phyloP scores from a whole-genome alignment of 192 early-diverging fungal genomes.

The Coemansia sp. region DNA sequence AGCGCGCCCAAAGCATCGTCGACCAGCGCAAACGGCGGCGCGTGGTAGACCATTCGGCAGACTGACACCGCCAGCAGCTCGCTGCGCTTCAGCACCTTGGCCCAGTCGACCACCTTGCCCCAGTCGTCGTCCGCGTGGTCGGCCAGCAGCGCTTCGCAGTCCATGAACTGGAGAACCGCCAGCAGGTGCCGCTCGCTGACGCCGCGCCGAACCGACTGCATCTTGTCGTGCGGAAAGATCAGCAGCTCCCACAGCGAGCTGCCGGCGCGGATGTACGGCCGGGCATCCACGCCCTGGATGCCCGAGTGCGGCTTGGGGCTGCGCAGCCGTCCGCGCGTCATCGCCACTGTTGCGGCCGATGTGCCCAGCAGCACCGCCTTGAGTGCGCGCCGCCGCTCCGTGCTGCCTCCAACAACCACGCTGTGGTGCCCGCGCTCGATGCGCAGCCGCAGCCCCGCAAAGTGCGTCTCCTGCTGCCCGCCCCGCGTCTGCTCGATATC shows the following conservation, averaged over 20 bases:
- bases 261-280: conserved; percentile 30
- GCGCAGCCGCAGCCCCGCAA: conserved; percentile 23
- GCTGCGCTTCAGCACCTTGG: conserved; percentile 26
- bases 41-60: conserved; percentile 37
- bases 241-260: conserved; percentile 51
- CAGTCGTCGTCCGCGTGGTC: conserved; percentile 32
- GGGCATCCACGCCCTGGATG: neutral
- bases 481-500: conserved; percentile 14
- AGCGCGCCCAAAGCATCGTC: conserved; percentile 24
- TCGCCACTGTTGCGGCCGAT: neutral
- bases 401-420: conserved; percentile 28
- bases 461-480: conserved; percentile 8
- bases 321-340: conserved; percentile 16
- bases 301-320: conserved; percentile 16
- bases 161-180: conserved; percentile 30
- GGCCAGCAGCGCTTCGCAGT: conserved; percentile 31
- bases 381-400: conserved; percentile 20
- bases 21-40: conserved; percentile 36
- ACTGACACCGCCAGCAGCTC: conserved; percentile 35
- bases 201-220: conserved; percentile 31
- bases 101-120: conserved; percentile 41
- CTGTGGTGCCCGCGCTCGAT: conserved; percentile 36
- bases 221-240: conserved; percentile 49
- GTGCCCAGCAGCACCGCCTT: conserved; percentile 18
- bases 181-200: conserved; percentile 36